Base-by-base conservation (phyloP, 78 protist species). In the Dictyostelium firmibasis region DNA sequence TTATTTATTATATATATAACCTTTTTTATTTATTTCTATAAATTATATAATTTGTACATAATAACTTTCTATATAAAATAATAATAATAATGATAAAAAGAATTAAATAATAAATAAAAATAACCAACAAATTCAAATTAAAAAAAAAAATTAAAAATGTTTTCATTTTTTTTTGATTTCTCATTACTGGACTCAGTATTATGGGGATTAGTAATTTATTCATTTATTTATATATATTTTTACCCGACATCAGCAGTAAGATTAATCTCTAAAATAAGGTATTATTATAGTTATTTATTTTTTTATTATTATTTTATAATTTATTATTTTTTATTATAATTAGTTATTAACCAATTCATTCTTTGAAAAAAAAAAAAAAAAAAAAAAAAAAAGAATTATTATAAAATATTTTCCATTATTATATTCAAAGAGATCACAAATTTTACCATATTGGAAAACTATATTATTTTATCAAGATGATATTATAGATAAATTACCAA, bases 401-500 rank as follows among this genome's bases (percentile, higher is more conserved):
- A 41, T 77, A 77, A 77, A 77, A 43, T 25, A 77, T 41, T 38
- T 38, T n/a, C 60, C 50, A 77, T 38, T 77, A 10, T 38, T 77
- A n/a, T 41, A 41, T 41, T 23, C 33, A 35, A 77, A 77, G 16
- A 77, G 31, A 41, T 0, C 57, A 8, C 83, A 77, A 77, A 41
- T 77, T 6, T 41, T 77, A 77, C 83, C 83, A 41, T 43, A 77
- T 77, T 77, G 64, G 60, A 77, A 41, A 41, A 77, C 83, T 0
- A 77, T 77, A 23, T 77, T 77, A 77, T 43, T 77, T 41, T 29
- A 77, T 77, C 83, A 77, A 41, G 83, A 35, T 41, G 60, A 23
- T n/a, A n/a, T 88, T 25, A 60, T 88, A 43, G 93, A 88, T 64
- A 88, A 41, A 53, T 4, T 78, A 27, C 93, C 93, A 62, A 31